Evolutionary conservation across 2,329 filamentous ascomycete genomes (phyloP), one percentile per base, ranked within the genome.

Genomic region (Capronia coronata): DNA sequence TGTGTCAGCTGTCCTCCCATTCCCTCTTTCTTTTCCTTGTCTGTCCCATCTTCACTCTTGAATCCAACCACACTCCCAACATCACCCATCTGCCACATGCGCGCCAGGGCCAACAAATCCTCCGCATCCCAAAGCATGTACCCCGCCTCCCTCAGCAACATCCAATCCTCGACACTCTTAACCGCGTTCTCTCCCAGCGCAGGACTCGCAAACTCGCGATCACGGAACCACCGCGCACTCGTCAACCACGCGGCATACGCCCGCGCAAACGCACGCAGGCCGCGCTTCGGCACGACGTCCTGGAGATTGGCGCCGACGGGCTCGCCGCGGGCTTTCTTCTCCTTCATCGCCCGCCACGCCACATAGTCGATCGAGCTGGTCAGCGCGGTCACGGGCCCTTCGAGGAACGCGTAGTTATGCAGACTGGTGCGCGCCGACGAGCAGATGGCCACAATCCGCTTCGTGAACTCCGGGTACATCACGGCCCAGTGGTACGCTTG

Each of bases 211-310:
- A 69, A 75, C n/a, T 66, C 47, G 22, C 66, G 60, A 46, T 71
- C 49, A 3, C 71, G 64, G 46, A 73, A 75, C 73, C 71, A 75
- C 27, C 68, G 64, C 0, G 68, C 60, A 46, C 71, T 73, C 0
- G 71, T 72, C 47, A 74, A 45, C 72, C 72, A 75, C 0, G 71
- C 71, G 1, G 68, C 71, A 53, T 75, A 75, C 0, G 71, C 70
- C 34, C 69, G 64, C 2, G 69, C 71, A 53, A 75, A 75, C 3
- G 70, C 72, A 16, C 63, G 57, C 10, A 76, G 55, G 0, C 71
- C 73, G n/a, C 63, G 52, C 2, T 56, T 56, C 2, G 65, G 61
- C n/a, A 60, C 54, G 1, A 62, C 50, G 19, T 57, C 64, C 30
- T 61, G 61, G 3, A 58, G 45, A 18, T 55, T 60, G 16, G 65